Conservation (phyloP, 2,329 filamentous ascomycete genomes). For the Ophiostoma sp. region DNA sequence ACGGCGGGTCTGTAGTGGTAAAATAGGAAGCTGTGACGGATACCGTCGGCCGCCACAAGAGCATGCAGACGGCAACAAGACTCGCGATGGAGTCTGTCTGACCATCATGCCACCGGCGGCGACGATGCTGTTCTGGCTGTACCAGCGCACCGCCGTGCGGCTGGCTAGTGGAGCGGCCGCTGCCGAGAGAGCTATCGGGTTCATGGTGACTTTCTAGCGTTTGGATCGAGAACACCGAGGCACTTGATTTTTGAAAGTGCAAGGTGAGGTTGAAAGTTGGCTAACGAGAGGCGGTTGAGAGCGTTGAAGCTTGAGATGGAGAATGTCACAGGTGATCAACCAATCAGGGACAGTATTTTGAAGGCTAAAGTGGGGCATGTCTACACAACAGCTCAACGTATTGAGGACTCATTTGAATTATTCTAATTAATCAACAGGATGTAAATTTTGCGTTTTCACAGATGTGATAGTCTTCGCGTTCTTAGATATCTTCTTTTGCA, state of each 20-base stretch:
- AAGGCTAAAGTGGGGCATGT: not conserved
- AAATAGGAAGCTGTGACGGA: not conserved
- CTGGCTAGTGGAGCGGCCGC: not conserved
- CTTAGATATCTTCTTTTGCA: too few species aligned
- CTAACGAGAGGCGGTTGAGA: not conserved
- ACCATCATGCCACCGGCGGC: not conserved
- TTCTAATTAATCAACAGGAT: too few species aligned
- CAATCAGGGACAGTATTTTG: not conserved
- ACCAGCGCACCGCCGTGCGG: not conserved
- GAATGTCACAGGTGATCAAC: not conserved
- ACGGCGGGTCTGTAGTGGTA: conserved; percentile 4
- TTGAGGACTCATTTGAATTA: not conserved
- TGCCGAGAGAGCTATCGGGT: not conserved
- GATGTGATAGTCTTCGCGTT: too few species aligned
- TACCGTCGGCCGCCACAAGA: not conserved
- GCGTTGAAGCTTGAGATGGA: not conserved
- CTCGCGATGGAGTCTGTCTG: not conserved
- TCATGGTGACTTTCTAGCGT: not conserved
- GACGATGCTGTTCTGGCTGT: not conserved
- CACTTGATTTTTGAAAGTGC: not conserved
- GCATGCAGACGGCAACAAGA: not conserved
- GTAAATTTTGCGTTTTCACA: too few species aligned
- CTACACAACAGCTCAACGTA: not conserved
- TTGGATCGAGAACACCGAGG: not conserved
- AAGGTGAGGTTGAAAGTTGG: not conserved